A percentile compares a stretch with the other conserved stretches of the same genome.
Conservation (phyloP, 2,329 filamentous ascomycete species). For the Hypoxylon sp. region DNA sequence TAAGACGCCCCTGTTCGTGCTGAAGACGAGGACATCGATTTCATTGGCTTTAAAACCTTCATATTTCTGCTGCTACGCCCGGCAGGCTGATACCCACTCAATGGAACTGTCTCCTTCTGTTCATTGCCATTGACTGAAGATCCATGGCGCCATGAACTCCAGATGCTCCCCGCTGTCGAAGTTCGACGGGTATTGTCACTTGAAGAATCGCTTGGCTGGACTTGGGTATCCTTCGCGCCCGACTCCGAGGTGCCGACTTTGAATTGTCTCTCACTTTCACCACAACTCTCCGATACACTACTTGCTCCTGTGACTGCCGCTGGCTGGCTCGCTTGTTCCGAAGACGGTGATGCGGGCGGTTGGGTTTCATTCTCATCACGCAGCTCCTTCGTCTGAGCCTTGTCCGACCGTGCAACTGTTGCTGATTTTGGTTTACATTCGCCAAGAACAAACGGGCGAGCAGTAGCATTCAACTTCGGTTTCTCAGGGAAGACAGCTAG, state of each 20-base stretch:
- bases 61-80: slow-evolving; percentile 77
- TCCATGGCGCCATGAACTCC: slow-evolving; percentile 79
- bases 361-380: slow-evolving; percentile 53
- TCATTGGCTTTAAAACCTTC: slow-evolving; percentile 89
- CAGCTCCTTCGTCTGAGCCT: slow-evolving; percentile 48
- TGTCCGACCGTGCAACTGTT: slow-evolving; percentile 38
- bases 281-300: slow-evolving; percentile 61
- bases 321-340: slow-evolving; percentile 55
- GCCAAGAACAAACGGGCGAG: slow-evolving; percentile 61
- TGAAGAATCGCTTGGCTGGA: slow-evolving; percentile 47
- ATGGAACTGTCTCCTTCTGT: slow-evolving; percentile 66
- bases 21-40: slow-evolving; percentile 69
- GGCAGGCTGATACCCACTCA: slow-evolving; percentile 79
- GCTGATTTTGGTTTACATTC: slow-evolving; percentile 53
- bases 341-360: slow-evolving; percentile 58
- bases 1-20: slow-evolving; percentile 66
- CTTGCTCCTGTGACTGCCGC: slow-evolving; percentile 51
- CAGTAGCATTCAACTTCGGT: slow-evolving; percentile 70
- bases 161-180: slow-evolving; percentile 69
- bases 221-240: slow-evolving; percentile 50
- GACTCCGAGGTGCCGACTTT: slow-evolving; percentile 48
- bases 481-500: slow-evolving; percentile 68
- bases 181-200: slow-evolving; percentile 49
- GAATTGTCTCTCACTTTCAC: slow-evolving; percentile 60
- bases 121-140: slow-evolving; percentile 65